Conservation (phyloP, 768 basidiomycete species). For the Suillus sp. region DNA sequence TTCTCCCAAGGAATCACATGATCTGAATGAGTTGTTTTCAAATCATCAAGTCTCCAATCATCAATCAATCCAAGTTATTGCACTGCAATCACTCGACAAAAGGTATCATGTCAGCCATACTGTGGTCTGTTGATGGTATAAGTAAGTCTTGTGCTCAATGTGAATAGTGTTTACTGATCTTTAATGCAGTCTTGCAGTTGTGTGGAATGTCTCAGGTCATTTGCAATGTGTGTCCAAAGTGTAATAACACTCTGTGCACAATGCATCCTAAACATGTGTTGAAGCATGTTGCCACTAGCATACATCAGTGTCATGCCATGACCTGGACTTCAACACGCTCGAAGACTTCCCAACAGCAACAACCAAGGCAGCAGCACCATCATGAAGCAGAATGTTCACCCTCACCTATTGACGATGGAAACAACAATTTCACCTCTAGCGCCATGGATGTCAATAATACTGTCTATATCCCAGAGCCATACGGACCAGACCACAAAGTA, state of each 20-base stretch:
- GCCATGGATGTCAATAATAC: neutral
- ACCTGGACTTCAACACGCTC: neutral
- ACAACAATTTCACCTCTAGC: neutral
- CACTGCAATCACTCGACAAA: neutral
- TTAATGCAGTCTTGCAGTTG: slow-evolving; percentile 5
- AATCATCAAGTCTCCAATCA: too few relatives aligned
- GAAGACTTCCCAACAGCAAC: neutral
- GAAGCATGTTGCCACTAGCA: neutral
- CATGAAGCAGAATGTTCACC: neutral
- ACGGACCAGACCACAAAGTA: neutral
- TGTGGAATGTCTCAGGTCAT: neutral
- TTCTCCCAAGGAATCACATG: neutral
- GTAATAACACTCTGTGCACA: neutral
- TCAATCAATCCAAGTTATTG: neutral
- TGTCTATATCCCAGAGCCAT: neutral
- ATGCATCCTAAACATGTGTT: neutral
- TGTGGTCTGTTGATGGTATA: neutral
- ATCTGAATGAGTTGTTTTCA: neutral
- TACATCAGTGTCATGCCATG: neutral
- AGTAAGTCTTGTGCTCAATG: neutral
- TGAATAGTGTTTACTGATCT: neutral
- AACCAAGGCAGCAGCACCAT: neutral
- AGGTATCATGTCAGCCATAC: neutral
- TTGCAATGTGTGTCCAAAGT: neutral
- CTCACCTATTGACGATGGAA: neutral